Base-by-base conservation (phyloP, 2,329 filamentous ascomycete species). In the Exophiala viscosa region DNA sequence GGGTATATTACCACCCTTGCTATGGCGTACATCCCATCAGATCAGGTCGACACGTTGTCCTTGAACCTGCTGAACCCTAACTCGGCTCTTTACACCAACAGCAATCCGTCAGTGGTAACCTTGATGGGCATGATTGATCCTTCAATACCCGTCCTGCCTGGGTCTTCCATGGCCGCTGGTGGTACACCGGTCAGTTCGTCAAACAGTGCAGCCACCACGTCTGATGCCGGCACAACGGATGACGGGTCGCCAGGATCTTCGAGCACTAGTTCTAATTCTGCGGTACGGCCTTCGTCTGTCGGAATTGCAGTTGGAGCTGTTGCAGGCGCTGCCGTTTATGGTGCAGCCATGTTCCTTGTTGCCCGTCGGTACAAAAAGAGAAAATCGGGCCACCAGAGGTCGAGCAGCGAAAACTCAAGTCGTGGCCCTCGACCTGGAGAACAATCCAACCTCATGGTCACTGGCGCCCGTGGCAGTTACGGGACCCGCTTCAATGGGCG, bases 271-370 rank as follows among this genome's bases (percentile, higher is more conserved):
- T 65, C 67, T 18, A 49, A 42, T 44, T 67, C 67, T 44, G 62
- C 67, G 33, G 67, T 73, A 36, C 67, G 66, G 46, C 64, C 69
- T 31, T 74, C 69, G 69, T 85, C 76, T 64, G 82, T 75, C 59
- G 81, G 72, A 65, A 87, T 96, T 64, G 88, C 86, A 51, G 78
- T 89, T 17, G 89, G 88, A 64, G 86, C 88, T 20, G 82, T 91
- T 31, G 81, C 82, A 39, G 85, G 90, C 65, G 89, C 88, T 38
- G 87, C 85, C 45, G 85, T 90, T n/a, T 96, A 96, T 62, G 91
- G 90, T 66, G 88, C 87, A 10, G 90, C 89, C 69, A 96, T 96
- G 91, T 92, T 96, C 75, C 85, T 93, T 65, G 83, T 96, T 61
- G 91, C 91, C 45, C 85, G 90, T 57, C 83, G 91, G 55, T 96